Conservation (phyloP, 176 grass and related monocot genomes). For the Aegilops bicornis region DNA sequence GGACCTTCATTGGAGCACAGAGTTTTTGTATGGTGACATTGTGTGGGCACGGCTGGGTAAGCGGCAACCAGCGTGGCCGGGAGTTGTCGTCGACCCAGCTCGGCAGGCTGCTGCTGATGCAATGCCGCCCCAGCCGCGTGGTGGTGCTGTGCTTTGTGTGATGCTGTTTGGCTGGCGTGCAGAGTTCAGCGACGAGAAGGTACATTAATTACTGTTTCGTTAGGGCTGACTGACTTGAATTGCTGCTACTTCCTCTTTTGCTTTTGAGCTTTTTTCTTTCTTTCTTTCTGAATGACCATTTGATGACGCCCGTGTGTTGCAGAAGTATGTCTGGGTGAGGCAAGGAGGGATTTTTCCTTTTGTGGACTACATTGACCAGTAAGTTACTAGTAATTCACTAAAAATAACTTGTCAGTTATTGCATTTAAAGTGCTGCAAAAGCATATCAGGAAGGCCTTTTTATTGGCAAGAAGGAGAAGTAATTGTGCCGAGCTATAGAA, state of each 20-base stretch:
- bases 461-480: neutral
- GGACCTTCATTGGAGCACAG: slow-evolving; percentile 1
- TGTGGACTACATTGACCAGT: slow-evolving; percentile 84
- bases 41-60: slow-evolving; percentile 88
- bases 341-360: slow-evolving; percentile 86
- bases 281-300: slow-evolving; percentile 31
- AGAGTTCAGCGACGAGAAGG: slow-evolving; percentile 68
- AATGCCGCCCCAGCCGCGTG: slow-evolving; percentile 41
- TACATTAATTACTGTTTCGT: slow-evolving; percentile 21
- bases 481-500: slow-evolving; percentile 5
- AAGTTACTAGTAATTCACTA: slow-evolving; percentile 42
- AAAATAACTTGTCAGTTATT: slow-evolving; percentile 1
- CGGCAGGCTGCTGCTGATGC: slow-evolving; percentile 51
- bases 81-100: slow-evolving; percentile 69
- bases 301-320: slow-evolving; percentile 21
- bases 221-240: neutral
- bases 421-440: slow-evolving; percentile 3
- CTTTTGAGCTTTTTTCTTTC: slow-evolving; percentile 12
- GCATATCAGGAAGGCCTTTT: neutral
- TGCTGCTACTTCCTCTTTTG: neutral
- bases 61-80: slow-evolving; percentile 78
- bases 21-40: slow-evolving; percentile 77
- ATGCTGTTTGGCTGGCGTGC: slow-evolving; percentile 81
- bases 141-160: slow-evolving; percentile 56
- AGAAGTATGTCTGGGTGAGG: slow-evolving; percentile 88